Base-by-base conservation (phyloP, 192 early-diverging fungal species). In the Podila minutissima region DNA sequence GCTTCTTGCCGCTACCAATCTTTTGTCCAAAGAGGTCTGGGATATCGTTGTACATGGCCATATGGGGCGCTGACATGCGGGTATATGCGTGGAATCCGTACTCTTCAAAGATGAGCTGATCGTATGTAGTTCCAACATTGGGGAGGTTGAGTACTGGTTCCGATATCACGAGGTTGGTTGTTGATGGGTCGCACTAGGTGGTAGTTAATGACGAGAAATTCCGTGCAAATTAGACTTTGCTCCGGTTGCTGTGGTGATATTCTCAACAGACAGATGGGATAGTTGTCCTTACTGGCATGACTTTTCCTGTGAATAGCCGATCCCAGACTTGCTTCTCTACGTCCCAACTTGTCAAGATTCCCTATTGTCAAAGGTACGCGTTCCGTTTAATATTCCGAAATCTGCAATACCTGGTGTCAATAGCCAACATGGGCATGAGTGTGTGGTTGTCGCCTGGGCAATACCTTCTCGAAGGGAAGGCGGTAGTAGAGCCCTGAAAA, bases 51-150 rank as follows among this genome's bases (percentile, higher is more conserved):
- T 84, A 85, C 19, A 87, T 73, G 64, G 86, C 88, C 62, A 90
- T 74, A 62, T 84, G 85, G 19, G 89, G 83, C 5, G 84, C 86
- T 60, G 59, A 69, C 66, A 76, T 66, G 22, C 87, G 67, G 66
- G 69, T 89, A 74, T 81, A 86, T 0, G 85, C 69, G 3, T 82
- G 29, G 75, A 97, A 97, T 59, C 88, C 86, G 66, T 93, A 95
- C 75, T 94, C 94, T 75, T 97, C 95, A 86, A 94, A 97, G 13
- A 94, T 78, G 6, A 97, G 87, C 84, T 97, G 93, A 78, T 97
- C 94, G 72, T 91, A 92, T 8, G 84, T 74, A 19, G 88, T 77
- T 62, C 91, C 91, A 55, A 95, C 88, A 60, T 85, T 89, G 13
- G 86, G 86, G 51, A 97, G 85, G 82, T 97, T 97, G 69, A 95